phyloP scores from a whole-genome alignment of 164 flowering plant genomes.

The Umbellularia californica region DNA sequence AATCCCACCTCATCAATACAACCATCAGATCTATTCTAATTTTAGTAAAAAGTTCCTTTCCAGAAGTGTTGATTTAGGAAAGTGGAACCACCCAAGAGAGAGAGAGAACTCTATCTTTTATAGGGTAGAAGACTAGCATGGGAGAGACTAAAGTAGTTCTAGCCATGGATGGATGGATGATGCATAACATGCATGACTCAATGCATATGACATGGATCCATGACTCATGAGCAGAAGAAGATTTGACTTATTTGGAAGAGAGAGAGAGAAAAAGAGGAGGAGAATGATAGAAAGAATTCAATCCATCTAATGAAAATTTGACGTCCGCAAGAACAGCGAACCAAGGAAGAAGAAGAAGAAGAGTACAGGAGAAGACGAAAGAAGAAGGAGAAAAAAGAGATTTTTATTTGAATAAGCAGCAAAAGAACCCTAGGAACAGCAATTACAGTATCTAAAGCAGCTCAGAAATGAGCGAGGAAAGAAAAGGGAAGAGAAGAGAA shows the following conservation, averaged over 20 bases:
- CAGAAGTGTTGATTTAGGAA: too few species aligned
- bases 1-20: too few species aligned
- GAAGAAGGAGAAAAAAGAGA: neutral
- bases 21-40: too few species aligned
- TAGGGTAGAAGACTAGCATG: too few species aligned
- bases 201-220: neutral
- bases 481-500: neutral
- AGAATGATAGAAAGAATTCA: slow-evolving; percentile 11
- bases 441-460: neutral
- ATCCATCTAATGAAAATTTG: slow-evolving; percentile 24
- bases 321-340: slow-evolving; percentile 32
- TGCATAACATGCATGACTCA: neutral
- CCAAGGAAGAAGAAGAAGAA: neutral
- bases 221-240: neutral
- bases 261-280: neutral
- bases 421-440: neutral
- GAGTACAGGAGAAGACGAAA: neutral
- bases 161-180: neutral
- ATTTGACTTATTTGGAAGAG: slow-evolving; percentile 23
- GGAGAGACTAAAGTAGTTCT: too few species aligned
- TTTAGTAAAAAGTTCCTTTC: too few species aligned
- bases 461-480: neutral
- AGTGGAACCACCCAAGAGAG: too few species aligned
- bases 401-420: neutral
- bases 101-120: too few species aligned